Conservation (phyloP, 164 flowering plant species). For the Sextonia rubra region DNA sequence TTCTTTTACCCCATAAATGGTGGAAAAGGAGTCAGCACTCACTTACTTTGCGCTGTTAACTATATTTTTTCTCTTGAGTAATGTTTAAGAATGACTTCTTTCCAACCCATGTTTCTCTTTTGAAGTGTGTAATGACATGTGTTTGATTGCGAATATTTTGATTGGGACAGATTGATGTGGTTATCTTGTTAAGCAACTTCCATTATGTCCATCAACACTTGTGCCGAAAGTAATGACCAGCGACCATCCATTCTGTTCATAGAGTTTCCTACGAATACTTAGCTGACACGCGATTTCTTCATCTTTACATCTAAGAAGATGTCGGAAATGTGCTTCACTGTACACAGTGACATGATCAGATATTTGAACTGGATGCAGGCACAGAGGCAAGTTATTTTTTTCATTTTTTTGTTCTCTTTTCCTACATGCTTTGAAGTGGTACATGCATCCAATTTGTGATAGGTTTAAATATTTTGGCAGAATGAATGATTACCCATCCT, state of each 20-base stretch:
- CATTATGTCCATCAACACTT: constrained; percentile 20
- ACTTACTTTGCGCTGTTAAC: background rate
- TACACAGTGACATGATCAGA: background rate
- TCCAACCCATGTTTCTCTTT: background rate
- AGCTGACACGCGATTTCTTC: background rate
- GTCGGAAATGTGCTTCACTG: background rate
- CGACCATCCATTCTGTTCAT: constrained; percentile 9
- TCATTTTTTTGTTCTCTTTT: background rate
- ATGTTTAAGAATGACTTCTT: constrained; percentile 1
- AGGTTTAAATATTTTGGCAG: background rate
- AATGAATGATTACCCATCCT: background rate
- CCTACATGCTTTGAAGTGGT: background rate
- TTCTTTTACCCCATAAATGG: background rate
- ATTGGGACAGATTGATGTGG: constrained; percentile 15
- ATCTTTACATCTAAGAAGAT: background rate
- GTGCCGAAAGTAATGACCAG: constrained; percentile 25
- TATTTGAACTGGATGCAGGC: background rate
- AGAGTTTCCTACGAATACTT: constrained; percentile 12
- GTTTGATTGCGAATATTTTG: constrained; percentile 4
- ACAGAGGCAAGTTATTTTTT: background rate
- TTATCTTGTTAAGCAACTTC: constrained; percentile 13
- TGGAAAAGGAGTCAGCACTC: constrained; percentile 9
- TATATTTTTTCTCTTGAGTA: constrained; percentile 7
- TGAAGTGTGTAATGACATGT: constrained; percentile 8
- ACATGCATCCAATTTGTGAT: background rate